Percentiles rank a stretch among this genome's conserved stretches.
Conservation (phyloP, 2,329 filamentous ascomycete species). For the Gaeumannomyces sp. region DNA sequence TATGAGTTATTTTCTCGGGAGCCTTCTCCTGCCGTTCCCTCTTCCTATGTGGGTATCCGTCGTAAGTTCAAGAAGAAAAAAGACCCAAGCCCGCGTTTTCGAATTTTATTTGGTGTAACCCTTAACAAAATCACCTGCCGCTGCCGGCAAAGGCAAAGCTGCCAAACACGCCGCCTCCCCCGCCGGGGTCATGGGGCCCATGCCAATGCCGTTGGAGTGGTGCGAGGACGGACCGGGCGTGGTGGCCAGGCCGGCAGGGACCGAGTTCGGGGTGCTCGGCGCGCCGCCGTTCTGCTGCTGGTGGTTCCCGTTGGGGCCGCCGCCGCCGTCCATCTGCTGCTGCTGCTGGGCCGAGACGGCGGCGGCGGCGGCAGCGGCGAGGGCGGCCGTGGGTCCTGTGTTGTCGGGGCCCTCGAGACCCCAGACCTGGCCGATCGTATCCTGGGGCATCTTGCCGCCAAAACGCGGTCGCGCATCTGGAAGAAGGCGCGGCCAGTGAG, state of each 20-base stretch:
- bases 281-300: constrained; percentile 31
- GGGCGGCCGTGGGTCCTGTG: constrained; percentile 22
- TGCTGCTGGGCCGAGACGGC: constrained; percentile 7
- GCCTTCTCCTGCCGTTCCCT: not conserved
- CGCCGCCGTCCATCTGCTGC: constrained; percentile 23
- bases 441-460: constrained; percentile 70
- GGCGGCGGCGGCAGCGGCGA: constrained; percentile 14
- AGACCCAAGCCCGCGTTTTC: too few relatives aligned
- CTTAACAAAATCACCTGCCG: constrained; percentile 2
- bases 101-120: not conserved
- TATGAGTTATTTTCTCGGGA: not conserved
- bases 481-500: constrained; percentile 94
- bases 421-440: constrained; percentile 88
- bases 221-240: constrained; percentile 63
- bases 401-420: constrained; percentile 72
- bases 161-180: constrained; percentile 68
- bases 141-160: constrained; percentile 51
- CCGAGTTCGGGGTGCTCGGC: constrained; percentile 60
- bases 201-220: constrained; percentile 51
- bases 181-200: constrained; percentile 76
- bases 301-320: constrained; percentile 22
- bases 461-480: constrained; percentile 88
- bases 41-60: not conserved
- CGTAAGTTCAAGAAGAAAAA: not conserved
- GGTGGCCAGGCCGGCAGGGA: constrained; percentile 39